phyloP scores from a whole-genome alignment of 768 basidiomycete genomes.

The Rhodotorula graminis region DNA sequence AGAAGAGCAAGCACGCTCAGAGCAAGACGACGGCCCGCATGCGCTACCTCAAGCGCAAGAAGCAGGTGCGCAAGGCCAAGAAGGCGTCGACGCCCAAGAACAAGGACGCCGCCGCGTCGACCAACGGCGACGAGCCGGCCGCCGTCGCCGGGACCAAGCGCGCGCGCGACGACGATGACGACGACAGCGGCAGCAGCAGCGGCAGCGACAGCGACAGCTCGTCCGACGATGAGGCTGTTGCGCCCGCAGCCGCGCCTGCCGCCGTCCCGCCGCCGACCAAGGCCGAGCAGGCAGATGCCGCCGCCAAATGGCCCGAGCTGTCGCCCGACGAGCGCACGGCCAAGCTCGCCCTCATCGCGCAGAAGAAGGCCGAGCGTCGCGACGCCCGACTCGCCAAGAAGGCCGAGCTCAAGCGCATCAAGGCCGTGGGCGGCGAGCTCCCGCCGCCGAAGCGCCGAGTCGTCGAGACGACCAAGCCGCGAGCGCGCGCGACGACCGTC shows the following conservation, averaged over 20 bases:
- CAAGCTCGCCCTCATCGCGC: slow-evolving; percentile 15
- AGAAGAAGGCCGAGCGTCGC: slow-evolving; percentile 33
- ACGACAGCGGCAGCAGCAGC: slow-evolving; percentile 8
- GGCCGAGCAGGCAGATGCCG: neutral
- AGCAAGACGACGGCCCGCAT: slow-evolving; percentile 67
- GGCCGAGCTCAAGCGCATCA: slow-evolving; percentile 32
- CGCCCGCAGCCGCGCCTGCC: neutral
- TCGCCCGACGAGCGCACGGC: slow-evolving; percentile 35
- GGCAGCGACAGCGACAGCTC: slow-evolving; percentile 38
- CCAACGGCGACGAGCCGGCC: slow-evolving; percentile 31
- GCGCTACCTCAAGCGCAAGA: slow-evolving; percentile 69
- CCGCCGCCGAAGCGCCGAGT: slow-evolving; percentile 36
- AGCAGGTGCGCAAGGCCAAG: slow-evolving; percentile 53
- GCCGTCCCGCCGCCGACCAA: neutral
- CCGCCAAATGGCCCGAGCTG: slow-evolving; percentile 28
- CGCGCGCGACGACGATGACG: slow-evolving; percentile 43
- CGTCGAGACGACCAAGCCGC: slow-evolving; percentile 37
- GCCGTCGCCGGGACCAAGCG: slow-evolving; percentile 12
- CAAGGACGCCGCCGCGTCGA: slow-evolving; percentile 19
- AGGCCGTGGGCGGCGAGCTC: slow-evolving; percentile 35
- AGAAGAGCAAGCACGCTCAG: slow-evolving; percentile 45
- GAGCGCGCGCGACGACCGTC: neutral
- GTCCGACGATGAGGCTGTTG: neutral
- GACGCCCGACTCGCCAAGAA: slow-evolving; percentile 38
- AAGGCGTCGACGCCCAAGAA: slow-evolving; percentile 41